These are phyloP conservation scores for Cyberlindnera xishuangbannaensis DNA, from an alignment of 805 yeast genomes.

Conservation along the genomic window DNA sequence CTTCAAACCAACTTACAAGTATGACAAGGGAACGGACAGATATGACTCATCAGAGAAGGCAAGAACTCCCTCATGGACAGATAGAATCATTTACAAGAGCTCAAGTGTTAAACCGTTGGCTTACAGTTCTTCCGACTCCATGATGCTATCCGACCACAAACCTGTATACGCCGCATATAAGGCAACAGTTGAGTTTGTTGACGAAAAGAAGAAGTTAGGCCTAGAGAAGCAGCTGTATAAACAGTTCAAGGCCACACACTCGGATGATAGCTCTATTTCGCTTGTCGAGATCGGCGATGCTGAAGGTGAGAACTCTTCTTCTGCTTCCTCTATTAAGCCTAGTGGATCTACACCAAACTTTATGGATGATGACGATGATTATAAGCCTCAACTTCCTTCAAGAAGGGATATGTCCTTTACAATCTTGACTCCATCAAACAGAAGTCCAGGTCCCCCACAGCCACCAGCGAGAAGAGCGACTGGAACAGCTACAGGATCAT, in stretches of 20 bases:
- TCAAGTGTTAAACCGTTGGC: conserved; percentile 47
- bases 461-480: conserved; percentile 13
- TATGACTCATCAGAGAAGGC: conserved; percentile 91
- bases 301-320: conserved; percentile 1
- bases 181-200: conserved; percentile 60
- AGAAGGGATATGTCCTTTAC: conserved; percentile 10
- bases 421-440: conserved; percentile 18
- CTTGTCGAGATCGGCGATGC: conserved; percentile 17
- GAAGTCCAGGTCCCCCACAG: conserved; percentile 14
- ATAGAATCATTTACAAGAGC: conserved; percentile 46
- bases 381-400: conserved; percentile 17
- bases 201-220: conserved; percentile 52
- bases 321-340: background rate
- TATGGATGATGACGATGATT: conserved; percentile 18
- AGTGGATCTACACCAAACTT: conserved; percentile 15
- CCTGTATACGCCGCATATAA: conserved; percentile 84
- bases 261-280: conserved; percentile 24
- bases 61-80: conserved; percentile 98
- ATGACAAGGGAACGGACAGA: conserved; percentile 72
- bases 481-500: too few relatives aligned
- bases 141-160: conserved; percentile 79
- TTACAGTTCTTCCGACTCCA: conserved; percentile 56
- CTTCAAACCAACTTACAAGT: conserved; percentile 89
- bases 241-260: conserved; percentile 39
- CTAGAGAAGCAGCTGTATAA: conserved; percentile 56